Evolutionary conservation across 2,329 filamentous ascomycete genomes (phyloP).

Genomic region (Colletotrichum siamense): DNA sequence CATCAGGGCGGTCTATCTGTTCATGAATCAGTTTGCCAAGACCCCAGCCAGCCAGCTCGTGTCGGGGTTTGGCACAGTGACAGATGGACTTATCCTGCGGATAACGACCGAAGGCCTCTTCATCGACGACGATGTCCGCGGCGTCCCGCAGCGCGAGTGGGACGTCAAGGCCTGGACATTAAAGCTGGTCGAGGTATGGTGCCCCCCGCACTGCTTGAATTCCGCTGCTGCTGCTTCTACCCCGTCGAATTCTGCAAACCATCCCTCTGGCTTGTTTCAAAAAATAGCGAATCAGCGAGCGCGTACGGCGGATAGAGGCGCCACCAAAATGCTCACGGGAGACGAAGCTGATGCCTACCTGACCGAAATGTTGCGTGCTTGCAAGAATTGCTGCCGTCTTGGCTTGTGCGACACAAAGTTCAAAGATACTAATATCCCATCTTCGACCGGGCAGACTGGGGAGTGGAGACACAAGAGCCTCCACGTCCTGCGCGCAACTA

Average conservation of each 20-base stretch:
- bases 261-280: conserved; percentile 48
- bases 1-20: conserved; percentile 90
- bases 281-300: conserved; percentile 51
- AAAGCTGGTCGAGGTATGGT: conserved; percentile 90
- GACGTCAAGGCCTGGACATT: conserved; percentile 98
- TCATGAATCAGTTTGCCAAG: conserved; percentile 86
- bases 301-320: conserved; percentile 53
- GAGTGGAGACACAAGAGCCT: conserved; percentile 61
- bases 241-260: conserved; percentile 41
- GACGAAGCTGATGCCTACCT: conserved; percentile 73
- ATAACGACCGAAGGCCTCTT: conserved; percentile 95
- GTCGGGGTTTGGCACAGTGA: conserved; percentile 83
- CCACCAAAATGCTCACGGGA: conserved; percentile 58
- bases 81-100: conserved; percentile 88
- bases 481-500: conserved; percentile 67
- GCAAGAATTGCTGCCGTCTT: conserved; percentile 68
- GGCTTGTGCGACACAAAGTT: conserved; percentile 53
- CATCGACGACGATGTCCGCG: conserved; percentile 93
- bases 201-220: conserved; percentile 67
- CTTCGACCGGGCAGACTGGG: conserved; percentile 51
- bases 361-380: conserved; percentile 65
- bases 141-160: conserved; percentile 95
- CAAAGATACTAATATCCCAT: conserved; percentile 45
- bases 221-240: conserved; percentile 47
- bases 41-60: conserved; percentile 92